A percentile compares a stretch with the other conserved stretches of the same genome.
Evolutionary conservation across 768 basidiomycete genomes (phyloP).

Genomic region (Auricularia sp.): DNA sequence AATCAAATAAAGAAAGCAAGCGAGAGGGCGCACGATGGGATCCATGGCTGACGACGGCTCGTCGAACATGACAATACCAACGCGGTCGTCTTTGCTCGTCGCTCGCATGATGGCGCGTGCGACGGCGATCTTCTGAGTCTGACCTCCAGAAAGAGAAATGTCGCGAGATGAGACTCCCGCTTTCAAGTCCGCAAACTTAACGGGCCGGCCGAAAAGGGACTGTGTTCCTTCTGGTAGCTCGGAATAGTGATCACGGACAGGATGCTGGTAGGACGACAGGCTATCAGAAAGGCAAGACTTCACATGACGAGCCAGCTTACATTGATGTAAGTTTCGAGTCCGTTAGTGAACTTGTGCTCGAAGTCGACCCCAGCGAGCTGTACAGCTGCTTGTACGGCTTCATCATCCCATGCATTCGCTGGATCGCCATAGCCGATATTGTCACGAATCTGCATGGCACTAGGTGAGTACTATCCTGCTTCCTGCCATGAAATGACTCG

Average conservation of each 20-base stretch:
- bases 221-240: conserved; percentile 54
- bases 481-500: conserved; percentile 22
- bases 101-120: conserved; percentile 43
- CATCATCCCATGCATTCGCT: conserved; percentile 38
- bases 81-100: conserved; percentile 31
- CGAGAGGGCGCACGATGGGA: conserved; percentile 23
- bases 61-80: conserved; percentile 58
- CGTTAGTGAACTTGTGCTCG: conserved; percentile 52
- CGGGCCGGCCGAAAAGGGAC: conserved; percentile 47
- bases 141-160: conserved; percentile 51
- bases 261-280: conserved; percentile 41
- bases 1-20: too few species aligned
- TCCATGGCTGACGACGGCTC: conserved; percentile 33
- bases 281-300: background rate
- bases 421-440: conserved; percentile 73
- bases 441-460: conserved; percentile 47
- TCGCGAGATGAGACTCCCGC: conserved; percentile 30
- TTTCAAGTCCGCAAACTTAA: conserved; percentile 37
- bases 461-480: background rate
- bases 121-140: conserved; percentile 65
- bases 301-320: background rate
- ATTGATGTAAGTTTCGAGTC: conserved; percentile 48
- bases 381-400: conserved; percentile 54
- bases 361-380: conserved; percentile 57
- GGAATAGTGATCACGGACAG: conserved; percentile 62